These are phyloP conservation scores for Psilocybe azurescens DNA, from an alignment of 768 basidiomycete species.

Conservation along the genomic window DNA sequence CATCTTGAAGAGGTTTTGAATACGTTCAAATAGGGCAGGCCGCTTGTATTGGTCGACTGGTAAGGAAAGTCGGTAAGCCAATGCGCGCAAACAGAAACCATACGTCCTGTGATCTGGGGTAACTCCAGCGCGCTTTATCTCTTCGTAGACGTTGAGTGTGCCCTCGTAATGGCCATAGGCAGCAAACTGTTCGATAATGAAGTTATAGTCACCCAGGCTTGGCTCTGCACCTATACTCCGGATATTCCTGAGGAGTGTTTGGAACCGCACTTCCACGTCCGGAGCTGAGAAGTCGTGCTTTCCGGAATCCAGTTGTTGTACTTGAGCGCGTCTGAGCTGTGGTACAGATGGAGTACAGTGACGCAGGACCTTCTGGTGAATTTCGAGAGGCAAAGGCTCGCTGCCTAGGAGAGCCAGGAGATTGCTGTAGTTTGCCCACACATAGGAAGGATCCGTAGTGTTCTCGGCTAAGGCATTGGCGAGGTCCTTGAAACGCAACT, in stretches of 20 bases:
- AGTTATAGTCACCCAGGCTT: constrained; percentile 73
- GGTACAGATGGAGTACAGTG: constrained; percentile 59
- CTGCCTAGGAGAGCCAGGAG: constrained; percentile 54
- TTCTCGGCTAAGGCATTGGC: constrained; percentile 35
- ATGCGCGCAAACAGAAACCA: constrained; percentile 67
- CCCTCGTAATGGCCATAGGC: constrained; percentile 74
- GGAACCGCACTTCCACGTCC: constrained; percentile 69
- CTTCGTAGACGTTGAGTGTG: constrained; percentile 62
- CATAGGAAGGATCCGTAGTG: constrained; percentile 47
- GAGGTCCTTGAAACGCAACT: constrained; percentile 30
- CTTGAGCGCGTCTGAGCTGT: constrained; percentile 49
- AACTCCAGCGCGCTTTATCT: constrained; percentile 52
- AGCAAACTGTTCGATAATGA: constrained; percentile 76
- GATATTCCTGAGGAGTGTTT: constrained; percentile 73
- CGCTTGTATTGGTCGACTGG: constrained; percentile 50
- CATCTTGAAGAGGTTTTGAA: constrained; percentile 50
- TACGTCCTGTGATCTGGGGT: constrained; percentile 61
- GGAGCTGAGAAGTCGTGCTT: constrained; percentile 47
- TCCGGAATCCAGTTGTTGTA: constrained; percentile 44
- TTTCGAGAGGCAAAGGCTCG: constrained; percentile 59
- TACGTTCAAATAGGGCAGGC: constrained; percentile 41
- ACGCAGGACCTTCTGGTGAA: constrained; percentile 75
- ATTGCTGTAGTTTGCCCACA: constrained; percentile 71
- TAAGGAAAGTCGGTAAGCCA: constrained; percentile 69
- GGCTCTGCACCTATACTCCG: constrained; percentile 53